These are phyloP conservation scores for Xylariaceae sp. DNA, from an alignment of 2,329 filamentous ascomycete genomes.

Conservation along the genomic window DNA sequence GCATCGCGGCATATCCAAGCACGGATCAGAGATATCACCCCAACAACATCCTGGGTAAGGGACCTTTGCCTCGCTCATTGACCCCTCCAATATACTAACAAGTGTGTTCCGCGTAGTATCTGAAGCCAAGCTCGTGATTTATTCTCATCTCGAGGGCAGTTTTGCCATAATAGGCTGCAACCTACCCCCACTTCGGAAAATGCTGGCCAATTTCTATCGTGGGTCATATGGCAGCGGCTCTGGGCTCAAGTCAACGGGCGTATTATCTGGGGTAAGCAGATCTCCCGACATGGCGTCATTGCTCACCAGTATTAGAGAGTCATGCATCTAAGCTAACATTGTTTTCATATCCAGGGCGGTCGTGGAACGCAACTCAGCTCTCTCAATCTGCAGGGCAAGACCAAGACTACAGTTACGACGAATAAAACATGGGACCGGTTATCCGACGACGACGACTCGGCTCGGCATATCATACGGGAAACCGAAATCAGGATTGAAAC, in stretches of 20 bases:
- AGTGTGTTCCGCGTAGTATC: not conserved
- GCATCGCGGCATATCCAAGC: slow-evolving; percentile 7
- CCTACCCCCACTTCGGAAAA: slow-evolving; percentile 14
- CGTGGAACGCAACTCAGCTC: not conserved
- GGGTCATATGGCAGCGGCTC: not conserved
- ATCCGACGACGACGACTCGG: not conserved
- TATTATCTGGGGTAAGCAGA: not conserved
- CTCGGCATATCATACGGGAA: not conserved
- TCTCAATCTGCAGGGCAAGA: not conserved
- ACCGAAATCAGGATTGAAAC: not conserved
- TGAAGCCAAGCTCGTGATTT: slow-evolving; percentile 12
- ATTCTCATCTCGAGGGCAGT: slow-evolving; percentile 15
- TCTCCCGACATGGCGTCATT: not conserved
- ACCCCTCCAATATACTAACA: not conserved
- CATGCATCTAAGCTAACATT: not conserved
- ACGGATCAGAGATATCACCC: not conserved
- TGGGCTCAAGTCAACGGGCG: not conserved
- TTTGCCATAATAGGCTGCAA: slow-evolving; percentile 19
- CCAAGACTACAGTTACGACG: not conserved
- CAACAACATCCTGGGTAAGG: not conserved
- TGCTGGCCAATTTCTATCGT: slow-evolving; percentile 7
- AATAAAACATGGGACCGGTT: not conserved
- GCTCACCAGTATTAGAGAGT: not conserved
- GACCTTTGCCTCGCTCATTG: not conserved
- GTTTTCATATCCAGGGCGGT: not conserved